phyloP scores from a whole-genome alignment of 208 protist genomes.

The Porcisia deanei region DNA sequence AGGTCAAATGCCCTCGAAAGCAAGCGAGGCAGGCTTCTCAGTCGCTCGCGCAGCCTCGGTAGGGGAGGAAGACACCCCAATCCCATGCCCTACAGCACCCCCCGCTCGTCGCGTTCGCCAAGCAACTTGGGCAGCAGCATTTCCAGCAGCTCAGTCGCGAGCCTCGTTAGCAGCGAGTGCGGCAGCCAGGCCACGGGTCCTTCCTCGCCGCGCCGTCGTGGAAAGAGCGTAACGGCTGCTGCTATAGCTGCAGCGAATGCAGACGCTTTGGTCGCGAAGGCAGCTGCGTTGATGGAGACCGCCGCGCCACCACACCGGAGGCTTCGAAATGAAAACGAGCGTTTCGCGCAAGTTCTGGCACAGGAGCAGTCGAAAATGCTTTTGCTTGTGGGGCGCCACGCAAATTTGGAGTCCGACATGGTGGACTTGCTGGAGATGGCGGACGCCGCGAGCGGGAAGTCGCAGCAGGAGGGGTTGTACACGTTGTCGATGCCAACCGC shows the following conservation, averaged over 20 bases:
- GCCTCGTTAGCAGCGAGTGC: not conserved
- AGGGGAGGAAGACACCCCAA: not conserved
- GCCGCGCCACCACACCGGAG: constrained; percentile 1
- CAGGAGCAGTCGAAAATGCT: constrained; percentile 72
- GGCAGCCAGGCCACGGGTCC: not conserved
- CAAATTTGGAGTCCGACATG: constrained; percentile 61
- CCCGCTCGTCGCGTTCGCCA: not conserved
- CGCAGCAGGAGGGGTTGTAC: not conserved
- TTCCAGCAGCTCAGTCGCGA: not conserved
- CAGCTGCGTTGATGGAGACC: constrained; percentile 16
- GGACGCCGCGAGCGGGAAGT: constrained; percentile 5
- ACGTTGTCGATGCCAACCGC: not conserved
- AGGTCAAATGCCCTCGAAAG: not conserved
- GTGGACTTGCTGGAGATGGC: constrained; percentile 37
- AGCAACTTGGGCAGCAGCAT: not conserved
- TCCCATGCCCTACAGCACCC: not conserved
- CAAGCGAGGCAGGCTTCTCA: not conserved
- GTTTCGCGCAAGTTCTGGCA: constrained; percentile 49
- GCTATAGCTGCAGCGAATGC: not conserved
- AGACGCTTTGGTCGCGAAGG: constrained; percentile 11
- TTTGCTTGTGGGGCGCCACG: constrained; percentile 71
- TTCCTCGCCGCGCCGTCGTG: not conserved
- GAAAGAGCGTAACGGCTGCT: not conserved
- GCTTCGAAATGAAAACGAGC: constrained; percentile 44
- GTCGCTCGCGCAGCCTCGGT: not conserved